These are phyloP conservation scores for Ustanciosporium gigantosporum DNA, from an alignment of 1,284 basidiomycete genomes.

Conservation along the genomic window DNA sequence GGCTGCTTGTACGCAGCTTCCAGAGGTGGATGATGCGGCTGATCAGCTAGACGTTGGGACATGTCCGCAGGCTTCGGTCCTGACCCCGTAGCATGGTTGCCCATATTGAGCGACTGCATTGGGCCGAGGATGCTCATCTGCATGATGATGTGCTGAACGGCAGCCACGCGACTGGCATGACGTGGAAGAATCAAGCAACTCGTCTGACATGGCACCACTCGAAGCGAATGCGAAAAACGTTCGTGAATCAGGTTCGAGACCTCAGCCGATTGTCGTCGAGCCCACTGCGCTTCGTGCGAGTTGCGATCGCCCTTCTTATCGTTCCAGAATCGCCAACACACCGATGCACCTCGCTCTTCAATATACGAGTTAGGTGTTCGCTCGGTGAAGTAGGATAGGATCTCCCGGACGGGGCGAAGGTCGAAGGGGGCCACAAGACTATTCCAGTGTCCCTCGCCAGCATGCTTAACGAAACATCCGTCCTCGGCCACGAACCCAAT, in stretches of 20 bases:
- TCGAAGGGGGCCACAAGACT: constrained; percentile 78
- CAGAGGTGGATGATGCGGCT: constrained; percentile 26
- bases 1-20: constrained; percentile 49
- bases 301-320: constrained; percentile 63
- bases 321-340: constrained; percentile 82
- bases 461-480: constrained; percentile 78
- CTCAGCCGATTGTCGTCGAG: constrained; percentile 79
- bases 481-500: constrained; percentile 85
- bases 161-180: constrained; percentile 77
- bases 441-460: constrained; percentile 67
- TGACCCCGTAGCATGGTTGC: constrained; percentile 8
- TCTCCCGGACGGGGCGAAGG: constrained; percentile 75
- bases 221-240: constrained; percentile 56
- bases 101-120: constrained; percentile 3
- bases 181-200: constrained; percentile 77
- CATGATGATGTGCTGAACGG: constrained; percentile 65
- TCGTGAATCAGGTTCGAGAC: constrained; percentile 81
- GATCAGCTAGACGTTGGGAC: constrained; percentile 28
- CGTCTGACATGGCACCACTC: constrained; percentile 48
- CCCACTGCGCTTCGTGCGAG: constrained; percentile 73
- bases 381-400: constrained; percentile 76
- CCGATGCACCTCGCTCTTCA: constrained; percentile 79
- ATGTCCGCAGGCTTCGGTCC: constrained; percentile 18
- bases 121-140: constrained; percentile 37
- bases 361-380: constrained; percentile 81